Conservation (phyloP, 2,329 filamentous ascomycete genomes). For the Pestalotiopsis sp. region DNA sequence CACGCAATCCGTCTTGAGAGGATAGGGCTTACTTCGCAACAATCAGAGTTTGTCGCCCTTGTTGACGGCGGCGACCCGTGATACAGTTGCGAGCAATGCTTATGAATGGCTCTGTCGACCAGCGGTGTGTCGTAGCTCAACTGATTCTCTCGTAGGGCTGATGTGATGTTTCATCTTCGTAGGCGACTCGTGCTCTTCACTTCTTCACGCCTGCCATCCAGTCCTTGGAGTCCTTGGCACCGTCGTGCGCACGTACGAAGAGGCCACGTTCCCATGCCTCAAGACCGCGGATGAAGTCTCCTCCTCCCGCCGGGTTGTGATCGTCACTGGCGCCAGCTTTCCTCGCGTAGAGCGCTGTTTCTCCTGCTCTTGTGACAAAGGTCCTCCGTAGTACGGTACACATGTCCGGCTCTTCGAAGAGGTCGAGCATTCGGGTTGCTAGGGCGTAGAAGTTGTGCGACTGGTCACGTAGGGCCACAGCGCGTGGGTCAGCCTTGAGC, state of each 20-base stretch:
- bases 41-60: too few relatives aligned
- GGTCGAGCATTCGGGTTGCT: slow-evolving; percentile 79
- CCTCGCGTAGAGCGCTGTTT: slow-evolving; percentile 85
- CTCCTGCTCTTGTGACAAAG: slow-evolving; percentile 77
- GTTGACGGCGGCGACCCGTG: too few relatives aligned
- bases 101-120: too few relatives aligned
- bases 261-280: slow-evolving; percentile 86
- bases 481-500: slow-evolving; percentile 83
- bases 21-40: too few relatives aligned
- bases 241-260: slow-evolving; percentile 74
- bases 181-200: slow-evolving; percentile 1
- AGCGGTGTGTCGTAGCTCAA: neutral
- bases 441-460: slow-evolving; percentile 87
- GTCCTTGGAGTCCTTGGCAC: slow-evolving; percentile 66
- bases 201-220: slow-evolving; percentile 68
- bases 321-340: slow-evolving; percentile 71
- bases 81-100: too few relatives aligned
- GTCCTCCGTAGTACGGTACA: slow-evolving; percentile 75
- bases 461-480: slow-evolving; percentile 80
- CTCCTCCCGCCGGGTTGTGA: slow-evolving; percentile 57
- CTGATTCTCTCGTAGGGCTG: neutral
- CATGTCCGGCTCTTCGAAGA: slow-evolving; percentile 81
- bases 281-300: slow-evolving; percentile 82
- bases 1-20: too few relatives aligned
- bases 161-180: neutral